Evolutionary conservation across 176 grass and related monocot genomes (phyloP).

Genomic region (Carex myosuroides): DNA sequence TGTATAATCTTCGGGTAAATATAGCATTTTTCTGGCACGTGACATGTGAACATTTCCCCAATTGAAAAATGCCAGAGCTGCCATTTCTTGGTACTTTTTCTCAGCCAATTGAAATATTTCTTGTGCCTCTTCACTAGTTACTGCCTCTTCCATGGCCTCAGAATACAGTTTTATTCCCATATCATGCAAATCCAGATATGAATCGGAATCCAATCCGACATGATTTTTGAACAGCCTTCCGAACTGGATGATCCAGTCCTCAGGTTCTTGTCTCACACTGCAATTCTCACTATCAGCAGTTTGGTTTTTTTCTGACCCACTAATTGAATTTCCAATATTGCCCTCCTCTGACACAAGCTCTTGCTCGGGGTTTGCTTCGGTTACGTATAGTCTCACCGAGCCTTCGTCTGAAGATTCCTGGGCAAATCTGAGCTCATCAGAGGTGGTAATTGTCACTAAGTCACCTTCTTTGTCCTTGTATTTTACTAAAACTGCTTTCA

Average conservation of each 20-base stretch:
- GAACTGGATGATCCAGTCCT: constrained; percentile 63
- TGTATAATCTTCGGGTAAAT: constrained; percentile 39
- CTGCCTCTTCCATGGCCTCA: constrained; percentile 66
- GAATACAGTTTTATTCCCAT: constrained; percentile 49
- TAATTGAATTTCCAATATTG: constrained; percentile 30
- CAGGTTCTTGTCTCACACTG: constrained; percentile 28
- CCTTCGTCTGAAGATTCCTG: constrained; percentile 36
- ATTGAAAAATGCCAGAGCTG: constrained; percentile 53
- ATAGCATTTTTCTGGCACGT: constrained; percentile 56
- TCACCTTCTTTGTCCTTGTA: constrained; percentile 63
- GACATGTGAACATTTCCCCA: constrained; percentile 75
- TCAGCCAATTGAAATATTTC: constrained; percentile 48
- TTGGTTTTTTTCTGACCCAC: constrained; percentile 27
- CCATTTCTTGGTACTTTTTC: constrained; percentile 68
- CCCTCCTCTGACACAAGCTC: constrained; percentile 38
- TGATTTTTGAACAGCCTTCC: constrained; percentile 49
- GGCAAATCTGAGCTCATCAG: constrained; percentile 50
- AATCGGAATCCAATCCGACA: constrained; percentile 55
- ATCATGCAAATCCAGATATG: constrained; percentile 51
- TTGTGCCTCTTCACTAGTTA: constrained; percentile 62
- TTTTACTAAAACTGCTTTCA: constrained; percentile 58
- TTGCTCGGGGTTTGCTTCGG: constrained; percentile 37
- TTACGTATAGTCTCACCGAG: constrained; percentile 34
- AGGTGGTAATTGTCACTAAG: constrained; percentile 55
- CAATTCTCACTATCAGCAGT: constrained; percentile 27